Evolutionary conservation across 164 flowering plant species (phyloP).

Genomic region (Tetrastigma voinierianum): DNA sequence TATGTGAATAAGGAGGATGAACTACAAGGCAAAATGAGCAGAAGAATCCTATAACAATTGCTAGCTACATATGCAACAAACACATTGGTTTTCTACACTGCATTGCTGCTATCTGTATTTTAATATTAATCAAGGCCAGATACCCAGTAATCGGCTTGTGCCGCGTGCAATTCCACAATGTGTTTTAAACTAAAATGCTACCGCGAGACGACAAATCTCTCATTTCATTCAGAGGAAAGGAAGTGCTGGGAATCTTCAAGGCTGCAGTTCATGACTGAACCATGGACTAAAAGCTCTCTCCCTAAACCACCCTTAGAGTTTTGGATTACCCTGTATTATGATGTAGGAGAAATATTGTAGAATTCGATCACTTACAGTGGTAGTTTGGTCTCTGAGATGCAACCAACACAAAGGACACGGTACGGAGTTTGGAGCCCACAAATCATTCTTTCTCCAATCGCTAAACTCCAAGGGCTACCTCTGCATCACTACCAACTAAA

Average conservation of each 20-base stretch:
- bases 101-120: too few species aligned
- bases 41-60: too few species aligned
- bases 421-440: slow-evolving; percentile 25
- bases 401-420: slow-evolving; percentile 35
- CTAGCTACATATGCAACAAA: too few species aligned
- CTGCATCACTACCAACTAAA: slow-evolving; percentile 20
- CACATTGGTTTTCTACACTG: too few species aligned
- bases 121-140: too few species aligned
- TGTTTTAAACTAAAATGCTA: slow-evolving; percentile 1
- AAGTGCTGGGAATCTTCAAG: slow-evolving; percentile 12
- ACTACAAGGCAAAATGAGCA: too few species aligned
- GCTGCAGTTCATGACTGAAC: neutral
- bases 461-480: slow-evolving; percentile 22
- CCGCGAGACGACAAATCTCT: neutral
- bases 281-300: neutral
- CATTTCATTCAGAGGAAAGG: slow-evolving; percentile 4
- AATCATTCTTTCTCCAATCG: slow-evolving; percentile 15
- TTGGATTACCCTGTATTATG: neutral
- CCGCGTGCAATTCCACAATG: slow-evolving; percentile 9
- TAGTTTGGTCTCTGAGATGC: slow-evolving; percentile 1
- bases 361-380: neutral
- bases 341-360: neutral
- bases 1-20: too few species aligned
- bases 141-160: neutral
- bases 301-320: neutral